Evolutionary conservation across 192 early-diverging fungal genomes (phyloP).

Genomic region (Mortierella hygrophila): DNA sequence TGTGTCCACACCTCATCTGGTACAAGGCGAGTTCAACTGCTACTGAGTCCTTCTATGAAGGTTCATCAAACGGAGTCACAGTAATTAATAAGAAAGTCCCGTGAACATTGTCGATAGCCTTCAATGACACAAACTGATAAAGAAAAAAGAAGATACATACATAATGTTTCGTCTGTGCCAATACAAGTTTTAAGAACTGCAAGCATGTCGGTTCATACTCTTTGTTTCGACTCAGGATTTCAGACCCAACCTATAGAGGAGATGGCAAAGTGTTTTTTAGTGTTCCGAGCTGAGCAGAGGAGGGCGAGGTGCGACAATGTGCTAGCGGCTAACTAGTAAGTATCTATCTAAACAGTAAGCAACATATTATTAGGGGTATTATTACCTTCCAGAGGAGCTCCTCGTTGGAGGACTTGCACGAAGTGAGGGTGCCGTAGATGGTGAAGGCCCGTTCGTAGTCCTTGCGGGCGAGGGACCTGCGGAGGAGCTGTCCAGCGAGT

Average conservation of each 20-base stretch:
- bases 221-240: constrained; percentile 28
- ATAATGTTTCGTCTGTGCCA: constrained; percentile 15
- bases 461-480: constrained; percentile 14
- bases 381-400: constrained; percentile 46
- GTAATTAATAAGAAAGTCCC: background rate
- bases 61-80: background rate
- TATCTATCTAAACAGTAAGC: no score
- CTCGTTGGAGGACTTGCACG: background rate
- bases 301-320: background rate
- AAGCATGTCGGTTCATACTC: constrained; percentile 41
- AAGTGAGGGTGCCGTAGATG: constrained; percentile 19
- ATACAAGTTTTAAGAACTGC: constrained; percentile 28
- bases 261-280: no score
- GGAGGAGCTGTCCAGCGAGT: constrained; percentile 19
- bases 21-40: constrained; percentile 30
- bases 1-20: constrained; percentile 28
- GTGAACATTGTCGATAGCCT: background rate
- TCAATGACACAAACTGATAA: background rate
- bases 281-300: no score
- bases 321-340: background rate
- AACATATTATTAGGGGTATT: no score
- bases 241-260: constrained; percentile 30
- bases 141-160: constrained; percentile 23
- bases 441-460: constrained; percentile 41
- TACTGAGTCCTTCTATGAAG: constrained; percentile 18